These are phyloP conservation scores for Bombardia bombarda DNA, from an alignment of 495 filamentous ascomycete genomes.

Conservation along the genomic window DNA sequence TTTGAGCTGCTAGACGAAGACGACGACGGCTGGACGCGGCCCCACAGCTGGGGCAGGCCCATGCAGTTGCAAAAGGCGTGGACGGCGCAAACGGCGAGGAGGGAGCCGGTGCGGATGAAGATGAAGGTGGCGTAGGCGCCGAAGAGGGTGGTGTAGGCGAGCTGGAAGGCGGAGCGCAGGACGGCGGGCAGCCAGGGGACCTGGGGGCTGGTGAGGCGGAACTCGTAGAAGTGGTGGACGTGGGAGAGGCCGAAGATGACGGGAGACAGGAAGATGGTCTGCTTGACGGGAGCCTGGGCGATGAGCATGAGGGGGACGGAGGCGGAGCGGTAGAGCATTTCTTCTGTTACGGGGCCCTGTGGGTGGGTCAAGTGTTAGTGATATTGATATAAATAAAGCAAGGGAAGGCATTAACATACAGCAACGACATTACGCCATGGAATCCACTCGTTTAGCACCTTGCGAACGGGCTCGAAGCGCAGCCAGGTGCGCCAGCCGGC, in stretches of 20 bases:
- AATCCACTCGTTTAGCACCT: slow-evolving; percentile 37
- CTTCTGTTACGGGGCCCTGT: slow-evolving; percentile 84
- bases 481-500: slow-evolving; percentile 62
- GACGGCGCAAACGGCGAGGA: slow-evolving; percentile 61
- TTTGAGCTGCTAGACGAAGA: not conserved
- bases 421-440: slow-evolving; percentile 49
- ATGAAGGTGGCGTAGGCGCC: slow-evolving; percentile 87
- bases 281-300: slow-evolving; percentile 48
- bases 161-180: slow-evolving; percentile 69
- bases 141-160: slow-evolving; percentile 89
- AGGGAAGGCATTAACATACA: slow-evolving; percentile 23
- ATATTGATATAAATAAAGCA: not conserved
- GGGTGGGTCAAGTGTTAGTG: not conserved
- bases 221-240: slow-evolving; percentile 94
- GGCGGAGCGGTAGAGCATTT: slow-evolving; percentile 83
- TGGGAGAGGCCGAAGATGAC: slow-evolving; percentile 94
- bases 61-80: slow-evolving; percentile 92
- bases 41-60: slow-evolving; percentile 84
- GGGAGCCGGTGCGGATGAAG: slow-evolving; percentile 78
- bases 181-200: slow-evolving; percentile 51
- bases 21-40: slow-evolving; percentile 40
- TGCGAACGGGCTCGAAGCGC: slow-evolving; percentile 21
- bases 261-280: slow-evolving; percentile 70
- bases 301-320: slow-evolving; percentile 75
- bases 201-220: slow-evolving; percentile 69